phyloP scores from a whole-genome alignment of 2,329 filamentous ascomycete species.

The Calonectria naviculata region DNA sequence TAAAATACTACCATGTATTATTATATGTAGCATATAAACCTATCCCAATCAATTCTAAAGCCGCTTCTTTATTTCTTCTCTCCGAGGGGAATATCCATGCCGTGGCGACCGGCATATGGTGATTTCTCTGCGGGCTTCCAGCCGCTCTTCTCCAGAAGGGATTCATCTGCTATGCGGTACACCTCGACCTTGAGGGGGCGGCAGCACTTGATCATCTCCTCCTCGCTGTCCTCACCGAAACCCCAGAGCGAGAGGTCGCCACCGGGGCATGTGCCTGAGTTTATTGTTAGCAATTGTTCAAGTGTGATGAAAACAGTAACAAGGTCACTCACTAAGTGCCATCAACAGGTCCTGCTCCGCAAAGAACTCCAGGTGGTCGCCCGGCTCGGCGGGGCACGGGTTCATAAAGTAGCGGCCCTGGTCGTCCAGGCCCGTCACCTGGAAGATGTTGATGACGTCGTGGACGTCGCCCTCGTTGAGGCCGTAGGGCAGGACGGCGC shows the following conservation, averaged over 20 bases:
- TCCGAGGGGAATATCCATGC: constrained; percentile 35
- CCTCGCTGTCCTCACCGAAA: constrained; percentile 75
- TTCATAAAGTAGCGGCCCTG: constrained; percentile 83
- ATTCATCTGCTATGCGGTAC: constrained; percentile 68
- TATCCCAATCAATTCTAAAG: background rate
- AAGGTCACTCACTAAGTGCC: constrained; percentile 58
- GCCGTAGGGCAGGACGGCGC: constrained; percentile 76
- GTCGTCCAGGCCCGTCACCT: constrained; percentile 82
- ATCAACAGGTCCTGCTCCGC: constrained; percentile 81
- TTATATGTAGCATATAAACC: background rate
- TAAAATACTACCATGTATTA: background rate
- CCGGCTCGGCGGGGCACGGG: constrained; percentile 64
- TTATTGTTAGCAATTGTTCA: constrained; percentile 12
- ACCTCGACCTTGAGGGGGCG: constrained; percentile 81
- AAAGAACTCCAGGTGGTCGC: constrained; percentile 79
- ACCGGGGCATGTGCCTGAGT: constrained; percentile 76
- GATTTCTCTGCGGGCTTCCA: constrained; percentile 73
- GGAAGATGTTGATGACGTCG: constrained; percentile 88
- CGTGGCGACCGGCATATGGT: constrained; percentile 59
- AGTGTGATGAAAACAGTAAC: fast-evolving
- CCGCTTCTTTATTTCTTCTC: constrained; percentile 29
- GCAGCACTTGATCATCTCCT: constrained; percentile 77
- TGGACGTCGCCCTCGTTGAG: constrained; percentile 81
- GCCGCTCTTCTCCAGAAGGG: constrained; percentile 59
- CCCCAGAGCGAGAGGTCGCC: constrained; percentile 87